These are phyloP conservation scores for Euphorbia schlechtendalii DNA, from an alignment of 441 rosid genomes.

Conservation along the genomic window DNA sequence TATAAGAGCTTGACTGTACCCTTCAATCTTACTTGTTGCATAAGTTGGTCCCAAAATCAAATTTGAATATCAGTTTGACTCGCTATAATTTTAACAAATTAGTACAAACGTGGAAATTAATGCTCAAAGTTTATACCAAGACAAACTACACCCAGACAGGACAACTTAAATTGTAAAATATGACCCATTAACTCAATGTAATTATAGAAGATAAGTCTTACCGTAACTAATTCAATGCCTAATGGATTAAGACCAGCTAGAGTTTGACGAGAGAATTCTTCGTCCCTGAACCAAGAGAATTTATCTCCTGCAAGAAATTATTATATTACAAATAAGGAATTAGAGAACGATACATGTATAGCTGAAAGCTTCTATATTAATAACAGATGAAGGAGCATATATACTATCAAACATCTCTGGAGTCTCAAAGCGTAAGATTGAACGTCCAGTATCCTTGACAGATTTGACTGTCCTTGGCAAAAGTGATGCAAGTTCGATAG, in stretches of 20 bases:
- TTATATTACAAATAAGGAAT: background rate
- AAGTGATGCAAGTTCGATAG: conserved; percentile 27
- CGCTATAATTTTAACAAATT: background rate
- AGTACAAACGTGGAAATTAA: no score
- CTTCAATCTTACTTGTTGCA: no score
- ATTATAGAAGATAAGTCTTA: no score
- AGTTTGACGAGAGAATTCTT: conserved; percentile 60
- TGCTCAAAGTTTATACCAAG: no score
- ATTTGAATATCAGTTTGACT: no score
- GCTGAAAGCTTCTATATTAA: background rate
- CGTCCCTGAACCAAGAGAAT: conserved; percentile 62
- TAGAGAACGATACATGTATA: background rate
- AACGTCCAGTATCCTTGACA: conserved; percentile 25
- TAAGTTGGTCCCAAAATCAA: no score
- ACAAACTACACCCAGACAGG: no score
- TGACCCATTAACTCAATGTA: no score
- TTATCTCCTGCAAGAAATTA: conserved; percentile 42
- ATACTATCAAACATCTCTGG: conserved; percentile 43
- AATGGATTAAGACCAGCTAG: conserved; percentile 75
- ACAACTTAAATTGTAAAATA: no score
- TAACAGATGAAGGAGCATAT: background rate
- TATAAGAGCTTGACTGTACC: no score
- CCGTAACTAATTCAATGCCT: conserved; percentile 42
- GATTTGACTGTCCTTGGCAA: conserved; percentile 47
- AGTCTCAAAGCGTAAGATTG: conserved; percentile 39